Conservation (phyloP, 108 stramenopile species). For the Nannochloropsis oceanica region DNA sequence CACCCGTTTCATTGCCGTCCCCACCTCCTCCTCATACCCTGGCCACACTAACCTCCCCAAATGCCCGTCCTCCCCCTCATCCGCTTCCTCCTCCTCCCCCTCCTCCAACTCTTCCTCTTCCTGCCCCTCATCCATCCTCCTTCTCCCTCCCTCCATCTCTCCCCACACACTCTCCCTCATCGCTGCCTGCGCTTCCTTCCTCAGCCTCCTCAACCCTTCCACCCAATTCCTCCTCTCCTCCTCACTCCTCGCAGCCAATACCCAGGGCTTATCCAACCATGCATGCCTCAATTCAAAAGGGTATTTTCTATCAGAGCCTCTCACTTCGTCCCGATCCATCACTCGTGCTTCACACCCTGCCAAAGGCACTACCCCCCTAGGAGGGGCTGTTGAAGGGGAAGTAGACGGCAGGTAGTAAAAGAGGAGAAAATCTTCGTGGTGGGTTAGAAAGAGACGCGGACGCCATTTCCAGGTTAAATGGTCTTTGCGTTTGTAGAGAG, state of each 20-base stretch:
- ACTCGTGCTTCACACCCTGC: background rate
- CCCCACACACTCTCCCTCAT: background rate
- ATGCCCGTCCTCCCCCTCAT: background rate
- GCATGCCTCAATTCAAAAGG: background rate
- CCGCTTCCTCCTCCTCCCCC: background rate
- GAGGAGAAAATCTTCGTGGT: background rate
- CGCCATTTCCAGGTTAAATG: background rate
- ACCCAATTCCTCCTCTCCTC: background rate
- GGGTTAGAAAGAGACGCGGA: background rate
- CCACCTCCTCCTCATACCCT: background rate
- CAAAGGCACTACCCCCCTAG: background rate
- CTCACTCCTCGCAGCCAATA: background rate
- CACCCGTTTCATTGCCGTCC: background rate
- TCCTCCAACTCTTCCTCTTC: background rate
- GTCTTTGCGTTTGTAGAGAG: background rate
- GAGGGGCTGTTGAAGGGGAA: background rate
- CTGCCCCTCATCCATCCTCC: background rate
- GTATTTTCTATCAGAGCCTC: background rate
- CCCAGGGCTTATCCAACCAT: background rate
- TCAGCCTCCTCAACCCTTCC: background rate
- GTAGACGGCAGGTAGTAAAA: background rate
- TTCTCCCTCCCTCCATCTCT: too few species aligned
- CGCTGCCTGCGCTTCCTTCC: background rate
- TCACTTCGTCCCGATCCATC: background rate
- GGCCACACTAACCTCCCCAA: background rate